Conservation (phyloP, 371 early-diverging fungal species). For the Mucor ambiguus region DNA sequence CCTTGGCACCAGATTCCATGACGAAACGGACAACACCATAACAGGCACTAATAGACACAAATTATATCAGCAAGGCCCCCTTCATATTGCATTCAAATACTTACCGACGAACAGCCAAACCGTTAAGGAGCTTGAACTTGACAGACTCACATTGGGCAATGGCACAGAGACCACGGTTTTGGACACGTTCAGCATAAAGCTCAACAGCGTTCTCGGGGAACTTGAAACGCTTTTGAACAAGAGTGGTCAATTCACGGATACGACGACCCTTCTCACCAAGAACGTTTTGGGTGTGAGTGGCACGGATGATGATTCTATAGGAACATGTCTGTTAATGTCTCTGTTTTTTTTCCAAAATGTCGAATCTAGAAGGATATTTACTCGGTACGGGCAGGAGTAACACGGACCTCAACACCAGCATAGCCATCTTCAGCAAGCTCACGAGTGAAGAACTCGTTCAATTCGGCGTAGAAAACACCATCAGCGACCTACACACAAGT, state of each 20-base stretch:
- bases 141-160: constrained; percentile 99
- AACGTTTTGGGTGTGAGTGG: constrained; percentile 98
- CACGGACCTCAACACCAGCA: constrained; percentile 98
- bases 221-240: constrained; percentile 99
- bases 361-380: constrained; percentile 21
- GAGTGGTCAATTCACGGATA: constrained; percentile 97
- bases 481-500: constrained; percentile 82
- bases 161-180: constrained; percentile 98
- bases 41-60: constrained; percentile 75
- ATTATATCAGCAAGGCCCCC: constrained; percentile 2
- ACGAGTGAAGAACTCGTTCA: constrained; percentile 98
- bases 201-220: constrained; percentile 98
- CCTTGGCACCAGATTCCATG: constrained; percentile 99
- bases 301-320: constrained; percentile 93
- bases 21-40: constrained; percentile 99
- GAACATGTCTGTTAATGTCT: not conserved
- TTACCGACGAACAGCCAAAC: constrained; percentile 94
- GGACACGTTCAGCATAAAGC: constrained; percentile 98
- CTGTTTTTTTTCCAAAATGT: not conserved
- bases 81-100: not conserved
- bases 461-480: constrained; percentile 99
- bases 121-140: constrained; percentile 96
- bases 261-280: constrained; percentile 99
- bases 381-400: constrained; percentile 98
- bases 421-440: constrained; percentile 91